Evolutionary conservation across 2,329 filamentous ascomycete species (phyloP).

Genomic region (Colletotrichum sp.): DNA sequence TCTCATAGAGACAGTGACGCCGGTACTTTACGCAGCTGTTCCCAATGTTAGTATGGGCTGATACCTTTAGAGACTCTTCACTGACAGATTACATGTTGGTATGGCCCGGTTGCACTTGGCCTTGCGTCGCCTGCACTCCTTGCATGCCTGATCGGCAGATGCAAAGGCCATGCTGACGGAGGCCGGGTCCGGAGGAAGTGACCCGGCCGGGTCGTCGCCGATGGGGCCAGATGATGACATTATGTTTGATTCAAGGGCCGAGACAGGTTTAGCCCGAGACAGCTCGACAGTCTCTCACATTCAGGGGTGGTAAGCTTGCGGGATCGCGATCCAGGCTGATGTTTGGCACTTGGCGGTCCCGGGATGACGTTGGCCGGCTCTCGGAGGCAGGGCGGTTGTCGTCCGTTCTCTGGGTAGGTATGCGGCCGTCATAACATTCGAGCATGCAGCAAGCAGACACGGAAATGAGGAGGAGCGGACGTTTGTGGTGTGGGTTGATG

Average conservation of each 20-base stretch:
- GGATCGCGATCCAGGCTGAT: not conserved
- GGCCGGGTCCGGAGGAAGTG: not conserved
- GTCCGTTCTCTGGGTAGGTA: not conserved
- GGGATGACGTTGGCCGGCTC: not conserved
- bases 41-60: not conserved
- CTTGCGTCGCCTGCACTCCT: constrained; percentile 45
- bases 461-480: not conserved
- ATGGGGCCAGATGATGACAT: constrained; percentile 1
- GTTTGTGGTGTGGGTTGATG: not conserved
- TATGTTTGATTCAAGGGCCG: not conserved
- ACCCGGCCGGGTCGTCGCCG: not conserved
- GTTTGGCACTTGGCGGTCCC: not conserved
- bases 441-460: not conserved
- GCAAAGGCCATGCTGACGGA: constrained; percentile 22
- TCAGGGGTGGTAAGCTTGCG: not conserved
- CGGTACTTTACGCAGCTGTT: constrained; percentile 43
- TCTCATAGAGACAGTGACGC: constrained; percentile 53
- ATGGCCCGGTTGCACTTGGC: constrained; percentile 42
- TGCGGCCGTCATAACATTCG: not conserved
- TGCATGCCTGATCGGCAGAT: constrained; percentile 40
- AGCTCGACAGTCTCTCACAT: not conserved
- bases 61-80: constrained; percentile 24
- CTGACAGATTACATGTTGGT: constrained; percentile 44
- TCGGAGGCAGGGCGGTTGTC: not conserved
- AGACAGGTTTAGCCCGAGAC: not conserved